Percentiles rank a stretch among this genome's conserved stretches.
These are phyloP conservation scores for Elaeagnus macrophylla DNA, from an alignment of 306 rosid species.

Conservation along the genomic window DNA sequence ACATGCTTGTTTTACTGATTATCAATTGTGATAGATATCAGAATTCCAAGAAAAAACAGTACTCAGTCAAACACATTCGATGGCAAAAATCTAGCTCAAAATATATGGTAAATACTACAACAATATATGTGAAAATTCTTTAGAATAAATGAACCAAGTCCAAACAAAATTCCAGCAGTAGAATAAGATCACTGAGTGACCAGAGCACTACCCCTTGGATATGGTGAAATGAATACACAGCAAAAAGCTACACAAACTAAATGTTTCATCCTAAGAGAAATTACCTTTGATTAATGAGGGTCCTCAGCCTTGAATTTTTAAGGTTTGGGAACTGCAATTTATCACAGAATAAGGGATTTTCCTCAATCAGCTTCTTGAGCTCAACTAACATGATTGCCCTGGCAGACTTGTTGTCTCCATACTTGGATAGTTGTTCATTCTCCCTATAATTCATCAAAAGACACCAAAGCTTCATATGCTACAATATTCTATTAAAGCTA, in stretches of 20 bases:
- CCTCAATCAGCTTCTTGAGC: constrained; percentile 95
- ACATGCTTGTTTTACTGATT: no score
- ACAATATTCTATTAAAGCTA: constrained; percentile 5
- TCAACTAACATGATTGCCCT: constrained; percentile 95
- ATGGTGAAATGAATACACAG: constrained; percentile 7
- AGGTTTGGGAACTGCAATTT: constrained; percentile 94
- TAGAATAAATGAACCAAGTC: constrained; percentile 3
- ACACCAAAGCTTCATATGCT: constrained; percentile 6
- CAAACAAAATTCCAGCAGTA: not conserved
- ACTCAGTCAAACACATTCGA: no score
- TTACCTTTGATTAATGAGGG: constrained; percentile 96
- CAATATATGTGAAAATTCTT: no score
- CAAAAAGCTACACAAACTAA: not conserved
- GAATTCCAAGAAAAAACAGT: no score
- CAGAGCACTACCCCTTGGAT: constrained; percentile 9
- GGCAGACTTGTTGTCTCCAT: constrained; percentile 96
- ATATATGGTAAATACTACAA: no score
- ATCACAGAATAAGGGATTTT: constrained; percentile 91
- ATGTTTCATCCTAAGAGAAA: not conserved
- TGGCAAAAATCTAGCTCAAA: no score
- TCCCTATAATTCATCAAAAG: constrained; percentile 43
- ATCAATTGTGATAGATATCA: no score
- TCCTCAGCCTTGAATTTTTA: constrained; percentile 84
- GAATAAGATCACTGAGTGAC: not conserved
- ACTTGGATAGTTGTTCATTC: constrained; percentile 91